Evolutionary conservation across 2,329 filamentous ascomycete species (phyloP).

Genomic region (Helotiales sp.): DNA sequence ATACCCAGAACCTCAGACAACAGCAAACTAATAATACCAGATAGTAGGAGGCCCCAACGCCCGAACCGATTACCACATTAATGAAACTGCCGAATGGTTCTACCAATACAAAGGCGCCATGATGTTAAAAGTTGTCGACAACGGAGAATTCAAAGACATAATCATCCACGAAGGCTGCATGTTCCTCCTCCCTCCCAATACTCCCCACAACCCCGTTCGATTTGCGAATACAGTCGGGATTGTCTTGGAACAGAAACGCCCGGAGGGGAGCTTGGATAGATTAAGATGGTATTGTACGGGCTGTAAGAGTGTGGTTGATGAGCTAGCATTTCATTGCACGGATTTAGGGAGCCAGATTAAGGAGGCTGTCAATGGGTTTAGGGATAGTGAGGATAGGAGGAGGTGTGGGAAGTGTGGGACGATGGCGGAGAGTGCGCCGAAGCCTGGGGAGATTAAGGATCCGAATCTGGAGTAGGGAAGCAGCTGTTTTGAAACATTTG

Average conservation of each 20-base stretch:
- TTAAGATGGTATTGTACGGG: slow-evolving; percentile 86
- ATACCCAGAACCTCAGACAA: not conserved
- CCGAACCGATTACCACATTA: slow-evolving; percentile 98
- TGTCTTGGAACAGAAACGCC: slow-evolving; percentile 84
- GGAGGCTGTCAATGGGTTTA: slow-evolving; percentile 81
- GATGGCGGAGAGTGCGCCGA: slow-evolving; percentile 71
- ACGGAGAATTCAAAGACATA: slow-evolving; percentile 73
- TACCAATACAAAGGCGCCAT: slow-evolving; percentile 94
- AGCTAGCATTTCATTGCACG: slow-evolving; percentile 83
- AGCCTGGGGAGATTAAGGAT: slow-evolving; percentile 56
- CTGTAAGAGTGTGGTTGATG: slow-evolving; percentile 75
- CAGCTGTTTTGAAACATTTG: not conserved
- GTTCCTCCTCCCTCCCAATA: slow-evolving; percentile 90
- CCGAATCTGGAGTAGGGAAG: slow-evolving; percentile 48
- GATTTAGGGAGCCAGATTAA: slow-evolving; percentile 95
- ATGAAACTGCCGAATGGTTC: slow-evolving; percentile 95
- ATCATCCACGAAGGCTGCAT: slow-evolving; percentile 90
- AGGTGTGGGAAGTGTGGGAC: slow-evolving; percentile 76
- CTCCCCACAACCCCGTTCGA: slow-evolving; percentile 92
- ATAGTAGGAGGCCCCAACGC: slow-evolving; percentile 96
- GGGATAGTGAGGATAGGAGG: slow-evolving; percentile 65
- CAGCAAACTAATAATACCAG: slow-evolving; percentile 39
- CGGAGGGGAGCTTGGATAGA: slow-evolving; percentile 67
- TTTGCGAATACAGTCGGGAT: slow-evolving; percentile 94
- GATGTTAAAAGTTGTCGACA: slow-evolving; percentile 88